A percentile compares a stretch with the other conserved stretches of the same genome.
These are phyloP conservation scores for Microsporum ferrugineum DNA, from an alignment of 2,329 filamentous ascomycete species.

Conservation along the genomic window DNA sequence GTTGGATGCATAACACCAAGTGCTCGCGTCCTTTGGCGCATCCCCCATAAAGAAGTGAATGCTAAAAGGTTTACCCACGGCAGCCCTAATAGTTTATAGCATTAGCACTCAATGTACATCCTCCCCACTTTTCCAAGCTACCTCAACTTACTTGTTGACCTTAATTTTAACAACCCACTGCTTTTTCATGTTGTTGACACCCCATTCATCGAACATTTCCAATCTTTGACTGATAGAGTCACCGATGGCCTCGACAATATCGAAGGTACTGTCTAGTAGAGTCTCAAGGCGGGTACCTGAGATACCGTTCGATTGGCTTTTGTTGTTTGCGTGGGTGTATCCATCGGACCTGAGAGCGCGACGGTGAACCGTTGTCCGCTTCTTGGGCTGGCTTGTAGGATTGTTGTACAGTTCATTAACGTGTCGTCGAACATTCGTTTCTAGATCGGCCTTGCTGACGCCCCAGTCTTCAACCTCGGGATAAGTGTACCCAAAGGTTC, in stretches of 20 bases:
- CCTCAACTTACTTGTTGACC: slow-evolving; percentile 27
- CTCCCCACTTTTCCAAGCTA: background rate
- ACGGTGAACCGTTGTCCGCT: slow-evolving; percentile 18
- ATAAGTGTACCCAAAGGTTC: slow-evolving; percentile 63
- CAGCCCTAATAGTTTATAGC: slow-evolving; percentile 27
- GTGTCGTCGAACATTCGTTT: slow-evolving; percentile 35
- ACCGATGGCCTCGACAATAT: slow-evolving; percentile 10
- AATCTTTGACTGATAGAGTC: slow-evolving; percentile 12
- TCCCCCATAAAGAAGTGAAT: slow-evolving; percentile 59
- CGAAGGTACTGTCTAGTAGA: slow-evolving; percentile 10
- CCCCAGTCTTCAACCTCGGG: slow-evolving; percentile 47
- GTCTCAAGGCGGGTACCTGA: slow-evolving; percentile 16
- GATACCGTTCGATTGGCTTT: background rate
- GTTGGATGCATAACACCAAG: slow-evolving; percentile 45
- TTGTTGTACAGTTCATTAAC: slow-evolving; percentile 53
- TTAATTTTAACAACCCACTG: slow-evolving; percentile 60
- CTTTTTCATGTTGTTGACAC: slow-evolving; percentile 23
- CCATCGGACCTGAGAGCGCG: slow-evolving; percentile 13
- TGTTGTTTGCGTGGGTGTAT: background rate
- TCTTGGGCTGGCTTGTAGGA: background rate
- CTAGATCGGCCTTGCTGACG: slow-evolving; percentile 26
- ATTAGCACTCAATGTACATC: background rate
- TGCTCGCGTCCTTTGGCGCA: slow-evolving; percentile 32
- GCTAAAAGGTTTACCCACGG: slow-evolving; percentile 50
- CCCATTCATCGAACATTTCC: slow-evolving; percentile 13